A percentile compares a stretch with the other conserved stretches of the same genome.
phyloP scores from a whole-genome alignment of 495 filamentous ascomycete genomes.

The Penicillium longicatenatum region DNA sequence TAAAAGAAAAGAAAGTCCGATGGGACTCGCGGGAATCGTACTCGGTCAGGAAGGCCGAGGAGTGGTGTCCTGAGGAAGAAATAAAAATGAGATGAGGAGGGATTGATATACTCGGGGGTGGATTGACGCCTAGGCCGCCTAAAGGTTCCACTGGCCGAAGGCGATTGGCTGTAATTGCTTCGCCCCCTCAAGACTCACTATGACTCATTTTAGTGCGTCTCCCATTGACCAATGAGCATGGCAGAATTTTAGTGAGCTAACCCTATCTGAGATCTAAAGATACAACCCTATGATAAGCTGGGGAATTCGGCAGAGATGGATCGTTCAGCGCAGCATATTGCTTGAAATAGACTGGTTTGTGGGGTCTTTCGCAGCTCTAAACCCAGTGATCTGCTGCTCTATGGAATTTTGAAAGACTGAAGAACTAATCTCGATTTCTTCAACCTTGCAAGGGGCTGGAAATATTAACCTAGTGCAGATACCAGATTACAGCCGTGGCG shows the following conservation, averaged over 20 bases:
- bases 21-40: neutral
- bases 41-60: constrained; percentile 22
- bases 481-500: too few relatives aligned
- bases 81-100: constrained; percentile 2
- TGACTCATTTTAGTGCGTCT: constrained; percentile 37
- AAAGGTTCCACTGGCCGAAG: neutral
- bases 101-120: constrained; percentile 14
- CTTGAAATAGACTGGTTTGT: neutral
- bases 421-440: too few relatives aligned
- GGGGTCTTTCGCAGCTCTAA: neutral
- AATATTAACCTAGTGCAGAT: too few relatives aligned
- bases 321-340: neutral
- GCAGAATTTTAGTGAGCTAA: neutral
- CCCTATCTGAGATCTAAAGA: constrained; percentile 2
- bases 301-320: neutral
- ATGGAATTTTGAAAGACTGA: too few relatives aligned
- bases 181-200: constrained; percentile 23
- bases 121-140: constrained; percentile 8
- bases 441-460: too few relatives aligned
- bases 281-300: constrained; percentile 2
- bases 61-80: constrained; percentile 32
- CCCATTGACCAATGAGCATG: constrained; percentile 14
- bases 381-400: too few relatives aligned
- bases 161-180: constrained; percentile 18
- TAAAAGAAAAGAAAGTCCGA: neutral